Percentiles rank a stretch among this genome's conserved stretches.
Conservation (phyloP, 257 asterid species). For the Scutellaria galericulata region DNA sequence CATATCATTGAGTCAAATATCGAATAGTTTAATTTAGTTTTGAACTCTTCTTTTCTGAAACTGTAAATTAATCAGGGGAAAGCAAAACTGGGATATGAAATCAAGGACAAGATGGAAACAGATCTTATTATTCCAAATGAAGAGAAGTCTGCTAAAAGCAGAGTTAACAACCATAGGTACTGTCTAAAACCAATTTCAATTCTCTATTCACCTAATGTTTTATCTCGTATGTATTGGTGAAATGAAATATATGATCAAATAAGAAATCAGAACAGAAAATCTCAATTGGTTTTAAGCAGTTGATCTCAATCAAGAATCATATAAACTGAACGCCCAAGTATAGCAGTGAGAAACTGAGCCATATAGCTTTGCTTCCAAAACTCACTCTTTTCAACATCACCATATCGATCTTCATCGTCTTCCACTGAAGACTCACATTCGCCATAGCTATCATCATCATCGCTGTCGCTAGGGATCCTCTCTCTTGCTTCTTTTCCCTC, state of each 20-base stretch:
- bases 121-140: neutral
- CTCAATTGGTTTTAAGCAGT: too few species aligned
- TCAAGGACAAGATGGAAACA: neutral
- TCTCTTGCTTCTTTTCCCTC: conserved; percentile 35
- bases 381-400: conserved; percentile 30
- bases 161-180: neutral
- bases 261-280: neutral
- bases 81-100: neutral
- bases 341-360: conserved; percentile 29
- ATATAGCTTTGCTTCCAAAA: conserved; percentile 31
- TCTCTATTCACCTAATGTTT: neutral
- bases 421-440: conserved; percentile 11
- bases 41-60: too few species aligned
- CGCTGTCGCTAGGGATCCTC: conserved; percentile 3
- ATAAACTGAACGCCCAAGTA: conserved; percentile 4
- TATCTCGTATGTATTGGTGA: neutral
- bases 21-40: too few species aligned
- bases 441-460: conserved; percentile 1
- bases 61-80: too few species aligned
- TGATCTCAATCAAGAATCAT: too few species aligned
- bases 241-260: neutral
- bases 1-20: too few species aligned
- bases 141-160: neutral
- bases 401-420: conserved; percentile 1
- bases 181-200: neutral